These are phyloP conservation scores for Crucibulum cyathiforme DNA, from an alignment of 1,284 basidiomycete genomes.

Conservation along the genomic window DNA sequence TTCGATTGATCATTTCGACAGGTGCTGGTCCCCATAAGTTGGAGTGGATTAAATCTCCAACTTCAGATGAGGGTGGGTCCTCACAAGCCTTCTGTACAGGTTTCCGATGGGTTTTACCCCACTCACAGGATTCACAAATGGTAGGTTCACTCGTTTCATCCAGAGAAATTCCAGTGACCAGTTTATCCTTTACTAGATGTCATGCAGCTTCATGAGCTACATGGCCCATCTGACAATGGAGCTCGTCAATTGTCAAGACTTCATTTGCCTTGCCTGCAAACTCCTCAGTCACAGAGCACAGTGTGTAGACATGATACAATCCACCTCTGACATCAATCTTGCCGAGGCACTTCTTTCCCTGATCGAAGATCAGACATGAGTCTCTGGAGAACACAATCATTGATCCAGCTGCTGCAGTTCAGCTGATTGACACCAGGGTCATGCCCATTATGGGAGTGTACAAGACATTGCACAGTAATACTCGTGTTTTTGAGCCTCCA, in stretches of 20 bases:
- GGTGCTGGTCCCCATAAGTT: constrained; percentile 47
- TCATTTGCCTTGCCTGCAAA: not conserved
- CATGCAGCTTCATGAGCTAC: not conserved
- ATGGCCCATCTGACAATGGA: constrained; percentile 29
- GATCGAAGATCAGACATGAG: not conserved
- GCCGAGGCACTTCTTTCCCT: not conserved
- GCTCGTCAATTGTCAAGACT: constrained; percentile 12
- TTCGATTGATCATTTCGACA: constrained; percentile 22
- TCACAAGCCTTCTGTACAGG: constrained; percentile 30
- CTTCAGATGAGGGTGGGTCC: constrained; percentile 17
- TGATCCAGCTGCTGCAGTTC: constrained; percentile 11
- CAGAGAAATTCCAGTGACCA: constrained; percentile 7
- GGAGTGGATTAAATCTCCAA: constrained; percentile 37
- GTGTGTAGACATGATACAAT: not conserved
- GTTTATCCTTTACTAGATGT: not conserved
- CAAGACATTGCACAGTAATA: constrained; percentile 38
- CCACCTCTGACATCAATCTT: not conserved
- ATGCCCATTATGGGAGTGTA: constrained; percentile 17
- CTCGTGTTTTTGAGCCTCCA: constrained; percentile 16
- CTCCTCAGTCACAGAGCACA: not conserved
- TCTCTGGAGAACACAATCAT: not conserved
- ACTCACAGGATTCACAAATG: constrained; percentile 34
- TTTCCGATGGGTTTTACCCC: constrained; percentile 34
- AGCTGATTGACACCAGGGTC: constrained; percentile 35
- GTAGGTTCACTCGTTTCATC: not conserved